Conservation (phyloP, 345 rosid genomes). For the Populus tremula region DNA sequence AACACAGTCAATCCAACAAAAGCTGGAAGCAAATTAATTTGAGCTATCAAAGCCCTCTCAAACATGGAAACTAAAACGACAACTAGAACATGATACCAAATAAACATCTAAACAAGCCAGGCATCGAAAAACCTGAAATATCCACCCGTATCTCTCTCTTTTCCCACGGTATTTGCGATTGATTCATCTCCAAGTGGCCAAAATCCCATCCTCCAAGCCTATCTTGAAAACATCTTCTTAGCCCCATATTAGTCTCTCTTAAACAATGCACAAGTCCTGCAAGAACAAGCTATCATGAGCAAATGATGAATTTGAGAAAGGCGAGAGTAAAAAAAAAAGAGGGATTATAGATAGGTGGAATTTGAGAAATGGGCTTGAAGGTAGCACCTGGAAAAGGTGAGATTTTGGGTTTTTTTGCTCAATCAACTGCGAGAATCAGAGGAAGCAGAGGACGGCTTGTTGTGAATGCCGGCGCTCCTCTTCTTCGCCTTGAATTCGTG, state of each 20-base stretch:
- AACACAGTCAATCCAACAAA: constrained; percentile 24
- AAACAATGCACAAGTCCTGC: constrained; percentile 20
- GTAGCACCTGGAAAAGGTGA: constrained; percentile 44
- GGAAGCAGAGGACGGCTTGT: constrained; percentile 78
- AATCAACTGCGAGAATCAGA: constrained; percentile 79
- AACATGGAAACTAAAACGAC: constrained; percentile 21
- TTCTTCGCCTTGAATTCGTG: constrained; percentile 84
- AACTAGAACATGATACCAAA: neutral
- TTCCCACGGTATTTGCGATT: constrained; percentile 46
- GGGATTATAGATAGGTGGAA: neutral
- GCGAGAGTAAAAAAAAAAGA: neutral
- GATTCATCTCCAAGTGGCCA: constrained; percentile 31
- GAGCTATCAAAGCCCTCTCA: constrained; percentile 36
- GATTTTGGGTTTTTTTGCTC: constrained; percentile 14
- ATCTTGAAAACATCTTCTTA: constrained; percentile 13
- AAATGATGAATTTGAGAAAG: neutral
- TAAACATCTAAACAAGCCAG: constrained; percentile 31
- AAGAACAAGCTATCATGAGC: constrained; percentile 9
- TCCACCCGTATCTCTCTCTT: constrained; percentile 41
- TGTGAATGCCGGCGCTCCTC: constrained; percentile 73
- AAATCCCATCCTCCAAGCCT: constrained; percentile 28
- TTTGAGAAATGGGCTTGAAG: neutral
- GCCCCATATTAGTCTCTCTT: constrained; percentile 15
- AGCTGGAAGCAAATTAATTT: constrained; percentile 17
- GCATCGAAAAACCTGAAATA: constrained; percentile 47